Evolutionary conservation across 2,329 filamentous ascomycete species (phyloP), one percentile per base, ranked within the genome.

Genomic region (Elsinoe perseae): DNA sequence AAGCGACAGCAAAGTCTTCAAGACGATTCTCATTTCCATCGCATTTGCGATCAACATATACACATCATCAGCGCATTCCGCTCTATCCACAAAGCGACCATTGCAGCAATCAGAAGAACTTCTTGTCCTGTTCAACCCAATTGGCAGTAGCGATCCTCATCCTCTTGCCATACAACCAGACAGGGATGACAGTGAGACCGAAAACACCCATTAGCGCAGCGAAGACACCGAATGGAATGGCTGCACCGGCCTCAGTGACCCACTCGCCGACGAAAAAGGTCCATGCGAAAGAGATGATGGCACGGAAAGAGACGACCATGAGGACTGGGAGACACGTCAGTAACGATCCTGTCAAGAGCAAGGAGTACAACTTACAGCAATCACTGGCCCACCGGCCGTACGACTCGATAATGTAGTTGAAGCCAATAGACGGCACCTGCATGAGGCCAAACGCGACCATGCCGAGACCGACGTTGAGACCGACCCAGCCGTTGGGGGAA

Each of bases 161-260:
- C 12, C 72, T 62, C 66, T 74, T 75, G 0, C 72, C 72, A 59
- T 64, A 72, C 36, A 73, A 57, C 60, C 65, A 63, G 36, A 73
- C 58, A 0, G 71, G 70, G 2, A 75, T 61, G 0, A 69, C 70
- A 21, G 70, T 43, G 23, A 73, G 52, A 0, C 63, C 63, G 61
- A 81, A 80, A 0, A 78, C 23, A 0, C 74, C 77, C 74, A 80
- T 75, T 1, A 80, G 61, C 65, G 76, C 74, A 0, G 73, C 76
- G 59, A 80, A 80, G 2, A 80, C 72, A 0, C 78, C 78, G 63
- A 80, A 81, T 0, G 77, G 73, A 54, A 77, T 66, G 0, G 77
- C 72, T 1, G 72, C 61, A 0, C 79, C 79, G 0, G 62, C 64
- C 0, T 66, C 48, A 1, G 66, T 61, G 0, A 78, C 69, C 78